Evolutionary conservation across 2,329 filamentous ascomycete genomes (phyloP).

Genomic region (Tolypocladium album): DNA sequence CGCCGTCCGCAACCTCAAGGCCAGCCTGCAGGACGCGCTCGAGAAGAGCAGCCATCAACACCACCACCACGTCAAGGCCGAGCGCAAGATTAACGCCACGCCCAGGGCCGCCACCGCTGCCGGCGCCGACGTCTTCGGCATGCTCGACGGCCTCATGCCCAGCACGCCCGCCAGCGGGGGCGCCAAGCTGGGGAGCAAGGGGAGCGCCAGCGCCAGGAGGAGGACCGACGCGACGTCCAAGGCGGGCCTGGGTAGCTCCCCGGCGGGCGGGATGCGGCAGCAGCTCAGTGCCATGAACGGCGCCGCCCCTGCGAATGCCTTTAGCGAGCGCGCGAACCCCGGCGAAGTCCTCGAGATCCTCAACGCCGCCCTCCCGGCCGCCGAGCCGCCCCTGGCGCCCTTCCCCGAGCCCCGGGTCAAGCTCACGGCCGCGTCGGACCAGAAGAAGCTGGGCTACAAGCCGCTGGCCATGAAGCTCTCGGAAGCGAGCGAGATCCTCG

Average conservation of each 20-base stretch:
- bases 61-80: conserved; percentile 51
- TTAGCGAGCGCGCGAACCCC: conserved; percentile 65
- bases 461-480: conserved; percentile 91
- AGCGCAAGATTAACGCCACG: conserved; percentile 52
- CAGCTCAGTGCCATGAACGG: conserved; percentile 21
- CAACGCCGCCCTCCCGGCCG: conserved; percentile 59
- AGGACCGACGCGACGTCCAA: conserved; percentile 18
- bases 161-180: conserved; percentile 41
- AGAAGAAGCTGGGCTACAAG: conserved; percentile 85
- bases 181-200: conserved; percentile 28
- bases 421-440: conserved; percentile 75
- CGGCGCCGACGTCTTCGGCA: conserved; percentile 66
- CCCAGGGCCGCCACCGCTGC: conserved; percentile 46
- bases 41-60: conserved; percentile 60
- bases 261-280: conserved; percentile 19
- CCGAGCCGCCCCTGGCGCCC: conserved; percentile 61
- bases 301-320: conserved; percentile 26
- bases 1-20: conserved; percentile 69
- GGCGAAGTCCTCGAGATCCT: conserved; percentile 77
- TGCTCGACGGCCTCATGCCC: conserved; percentile 64
- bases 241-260: conserved; percentile 18
- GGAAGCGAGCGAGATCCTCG: conserved; percentile 83
- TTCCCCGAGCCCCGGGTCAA: conserved; percentile 70
- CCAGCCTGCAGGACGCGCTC: conserved; percentile 72
- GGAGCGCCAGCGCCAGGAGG: conserved; percentile 19